phyloP scores from a whole-genome alignment of 108 stramenopile species.

The Heterococcus sp. region DNA sequence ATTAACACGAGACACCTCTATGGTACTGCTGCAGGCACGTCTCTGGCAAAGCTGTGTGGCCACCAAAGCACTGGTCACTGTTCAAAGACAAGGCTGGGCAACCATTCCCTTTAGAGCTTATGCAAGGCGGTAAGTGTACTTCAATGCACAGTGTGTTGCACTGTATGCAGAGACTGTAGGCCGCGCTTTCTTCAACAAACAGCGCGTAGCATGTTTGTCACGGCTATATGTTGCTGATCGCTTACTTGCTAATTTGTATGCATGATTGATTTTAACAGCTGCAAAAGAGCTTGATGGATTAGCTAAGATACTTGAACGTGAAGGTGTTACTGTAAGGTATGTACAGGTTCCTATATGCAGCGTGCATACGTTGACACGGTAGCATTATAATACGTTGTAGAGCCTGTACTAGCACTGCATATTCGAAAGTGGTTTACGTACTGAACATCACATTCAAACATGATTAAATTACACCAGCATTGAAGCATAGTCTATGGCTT shows the following conservation, averaged over 20 bases:
- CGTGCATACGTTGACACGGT: too few species aligned
- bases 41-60: slow-evolving; percentile 55
- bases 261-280: slow-evolving; percentile 4
- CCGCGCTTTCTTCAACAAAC: background rate
- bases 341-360: too few species aligned
- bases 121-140: slow-evolving; percentile 37
- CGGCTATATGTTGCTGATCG: background rate
- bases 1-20: background rate
- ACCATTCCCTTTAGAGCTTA: slow-evolving; percentile 43
- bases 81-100: slow-evolving; percentile 47
- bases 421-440: too few species aligned
- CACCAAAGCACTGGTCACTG: slow-evolving; percentile 53
- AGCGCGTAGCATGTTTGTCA: background rate
- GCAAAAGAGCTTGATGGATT: slow-evolving; percentile 47
- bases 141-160: background rate
- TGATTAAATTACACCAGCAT: too few species aligned
- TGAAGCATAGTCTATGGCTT: too few species aligned
- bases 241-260: background rate
- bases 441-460: too few species aligned
- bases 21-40: too few species aligned
- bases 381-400: too few species aligned
- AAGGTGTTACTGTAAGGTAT: slow-evolving; percentile 51
- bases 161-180: background rate
- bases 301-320: slow-evolving; percentile 30
- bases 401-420: too few species aligned